A percentile compares a stretch with the other conserved stretches of the same genome.
Conservation (phyloP, 768 basidiomycete species). For the Mycena crocata region DNA sequence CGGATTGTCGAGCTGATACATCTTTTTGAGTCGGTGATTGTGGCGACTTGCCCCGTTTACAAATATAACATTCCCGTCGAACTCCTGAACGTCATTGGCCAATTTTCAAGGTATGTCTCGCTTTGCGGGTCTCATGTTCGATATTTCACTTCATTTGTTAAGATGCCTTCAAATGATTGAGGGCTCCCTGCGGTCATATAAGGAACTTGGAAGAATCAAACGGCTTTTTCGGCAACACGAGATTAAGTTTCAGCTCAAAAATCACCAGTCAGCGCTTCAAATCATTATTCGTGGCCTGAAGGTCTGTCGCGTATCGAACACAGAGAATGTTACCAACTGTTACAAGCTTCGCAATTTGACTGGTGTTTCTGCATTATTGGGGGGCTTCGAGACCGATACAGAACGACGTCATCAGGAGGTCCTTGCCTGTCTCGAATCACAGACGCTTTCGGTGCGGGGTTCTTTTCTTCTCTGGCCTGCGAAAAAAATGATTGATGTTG, state of each 20-base stretch:
- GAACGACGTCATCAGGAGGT: no score
- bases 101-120: neutral
- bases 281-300: neutral
- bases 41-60: neutral
- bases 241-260: neutral
- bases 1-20: neutral
- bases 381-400: no score
- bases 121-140: neutral
- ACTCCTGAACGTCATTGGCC: neutral
- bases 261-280: neutral
- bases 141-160: neutral
- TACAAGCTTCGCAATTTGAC: no score
- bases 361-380: no score
- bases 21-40: neutral
- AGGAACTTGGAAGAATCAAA: neutral
- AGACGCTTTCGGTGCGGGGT: no score
- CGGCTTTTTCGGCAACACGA: neutral
- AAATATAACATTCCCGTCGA: neutral
- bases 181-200: neutral
- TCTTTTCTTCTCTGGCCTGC: no score
- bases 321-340: no score
- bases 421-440: no score
- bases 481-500: no score
- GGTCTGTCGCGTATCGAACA: neutral
- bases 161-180: neutral